Conservation (phyloP, 768 basidiomycete genomes). For the Clitopilus passeckerianus region DNA sequence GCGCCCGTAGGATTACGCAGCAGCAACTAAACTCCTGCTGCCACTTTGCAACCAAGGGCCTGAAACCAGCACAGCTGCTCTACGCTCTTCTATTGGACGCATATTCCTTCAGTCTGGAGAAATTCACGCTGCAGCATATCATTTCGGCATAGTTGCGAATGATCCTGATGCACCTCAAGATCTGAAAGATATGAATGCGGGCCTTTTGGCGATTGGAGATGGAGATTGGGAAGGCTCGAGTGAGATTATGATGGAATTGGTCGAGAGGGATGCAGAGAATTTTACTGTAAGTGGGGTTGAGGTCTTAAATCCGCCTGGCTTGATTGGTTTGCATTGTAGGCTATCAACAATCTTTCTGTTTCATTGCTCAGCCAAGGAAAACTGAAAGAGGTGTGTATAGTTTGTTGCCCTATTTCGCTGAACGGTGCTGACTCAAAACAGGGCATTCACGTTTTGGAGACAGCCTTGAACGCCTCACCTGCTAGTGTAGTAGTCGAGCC, state of each 20-base stretch:
- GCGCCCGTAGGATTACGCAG: slow-evolving; percentile 53
- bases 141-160: slow-evolving; percentile 48
- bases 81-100: slow-evolving; percentile 68
- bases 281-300: slow-evolving; percentile 39
- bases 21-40: slow-evolving; percentile 62
- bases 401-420: not conserved
- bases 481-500: slow-evolving; percentile 72
- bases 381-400: slow-evolving; percentile 54
- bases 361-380: slow-evolving; percentile 66
- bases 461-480: slow-evolving; percentile 57
- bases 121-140: slow-evolving; percentile 49
- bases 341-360: slow-evolving; percentile 75
- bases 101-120: slow-evolving; percentile 75
- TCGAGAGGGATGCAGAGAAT: slow-evolving; percentile 54
- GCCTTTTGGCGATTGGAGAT: slow-evolving; percentile 58
- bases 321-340: slow-evolving; percentile 28
- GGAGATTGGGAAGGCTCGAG: slow-evolving; percentile 65
- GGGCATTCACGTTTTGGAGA: slow-evolving; percentile 70
- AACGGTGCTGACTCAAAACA: slow-evolving; percentile 17
- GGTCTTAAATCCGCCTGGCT: not conserved
- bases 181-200: slow-evolving; percentile 57
- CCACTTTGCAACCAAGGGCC: slow-evolving; percentile 51
- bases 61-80: slow-evolving; percentile 37
- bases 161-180: slow-evolving; percentile 38
- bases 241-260: slow-evolving; percentile 33